Base-by-base conservation (phyloP, 768 basidiomycete genomes). In the Psilocybe cubensis region DNA sequence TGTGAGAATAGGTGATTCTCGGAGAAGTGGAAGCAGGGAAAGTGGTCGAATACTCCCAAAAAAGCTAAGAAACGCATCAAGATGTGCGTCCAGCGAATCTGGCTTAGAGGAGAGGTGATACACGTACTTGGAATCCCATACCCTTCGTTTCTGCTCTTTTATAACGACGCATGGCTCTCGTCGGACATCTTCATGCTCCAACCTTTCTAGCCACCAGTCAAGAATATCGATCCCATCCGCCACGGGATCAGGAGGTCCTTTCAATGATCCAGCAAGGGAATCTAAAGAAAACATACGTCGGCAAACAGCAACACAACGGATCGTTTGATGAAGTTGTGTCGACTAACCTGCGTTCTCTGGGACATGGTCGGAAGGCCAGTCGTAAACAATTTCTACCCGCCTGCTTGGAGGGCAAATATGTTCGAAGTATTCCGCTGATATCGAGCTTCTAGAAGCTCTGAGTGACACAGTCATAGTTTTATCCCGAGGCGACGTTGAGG, bases 121-220 rank as follows among this genome's bases (percentile, higher is more conserved):
- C 20, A 71, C 82, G 62, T 56, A 86, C 85, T 73, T 66, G 20
- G 72, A 70, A 59, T 86, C 82, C 57, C 84, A 86, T 2, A 85
- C 67, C 23, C 72, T 64, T 21, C 72, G 67, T 1, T 83, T 63
- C 46, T 78, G 75, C 52, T 85, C 79, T 35, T 81, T 82, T 6
- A 74, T 61, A 9, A 64, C 64, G 2, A 68, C 63, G 42, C 68
- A 70, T 17, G 45, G 52, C 24, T 24, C 48, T 54, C 12, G 74
- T 68, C 9, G 52, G 3, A 64, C 53, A 18, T 75, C 66, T 4
- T 74, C 68, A 5, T 65, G 43, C 3, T 57, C 60, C n/a, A 87
- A 68, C 10, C 71, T 68, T 0, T 73, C 52, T 2, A 70, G 67
- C 84, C 85, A 87, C 79, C 80, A 83, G 2, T 79, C 69, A 11